Conservation (phyloP, 192 early-diverging fungal species). For the Coemansia pectinata region DNA sequence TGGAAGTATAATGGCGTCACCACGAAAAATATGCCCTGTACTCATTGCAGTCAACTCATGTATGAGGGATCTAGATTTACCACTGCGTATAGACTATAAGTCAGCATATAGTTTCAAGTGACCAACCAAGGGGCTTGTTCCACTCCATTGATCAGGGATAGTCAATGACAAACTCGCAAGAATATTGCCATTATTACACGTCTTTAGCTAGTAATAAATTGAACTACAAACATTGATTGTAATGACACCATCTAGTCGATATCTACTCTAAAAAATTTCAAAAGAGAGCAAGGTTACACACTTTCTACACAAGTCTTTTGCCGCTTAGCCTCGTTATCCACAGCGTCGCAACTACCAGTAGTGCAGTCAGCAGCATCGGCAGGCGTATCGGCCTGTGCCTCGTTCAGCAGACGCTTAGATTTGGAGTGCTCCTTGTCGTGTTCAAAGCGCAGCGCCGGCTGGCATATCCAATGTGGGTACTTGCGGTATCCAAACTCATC, state of each 20-base stretch:
- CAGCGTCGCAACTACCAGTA: background rate
- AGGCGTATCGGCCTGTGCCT: slow-evolving; percentile 12
- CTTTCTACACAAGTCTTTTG: slow-evolving; percentile 9
- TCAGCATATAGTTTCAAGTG: background rate
- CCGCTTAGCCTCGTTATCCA: slow-evolving; percentile 13
- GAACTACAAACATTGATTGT: background rate
- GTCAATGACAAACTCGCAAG: background rate
- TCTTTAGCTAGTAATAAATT: background rate
- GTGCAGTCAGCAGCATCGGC: background rate
- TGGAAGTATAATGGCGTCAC: background rate
- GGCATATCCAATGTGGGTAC: slow-evolving; percentile 64
- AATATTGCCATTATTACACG: background rate
- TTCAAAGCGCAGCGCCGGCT: slow-evolving; percentile 60
- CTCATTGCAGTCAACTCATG: background rate
- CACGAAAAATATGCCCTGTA: too few relatives aligned
- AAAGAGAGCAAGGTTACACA: background rate
- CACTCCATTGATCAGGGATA: background rate
- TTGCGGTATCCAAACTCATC: slow-evolving; percentile 55
- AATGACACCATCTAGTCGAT: background rate
- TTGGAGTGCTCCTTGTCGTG: slow-evolving; percentile 48
- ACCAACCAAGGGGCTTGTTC: background rate
- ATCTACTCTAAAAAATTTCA: background rate
- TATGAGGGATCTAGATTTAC: background rate
- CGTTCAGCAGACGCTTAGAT: slow-evolving; percentile 50
- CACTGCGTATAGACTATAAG: background rate